Evolutionary conservation across 306 rosid species (phyloP).

Genomic region (Abrus precatorius): DNA sequence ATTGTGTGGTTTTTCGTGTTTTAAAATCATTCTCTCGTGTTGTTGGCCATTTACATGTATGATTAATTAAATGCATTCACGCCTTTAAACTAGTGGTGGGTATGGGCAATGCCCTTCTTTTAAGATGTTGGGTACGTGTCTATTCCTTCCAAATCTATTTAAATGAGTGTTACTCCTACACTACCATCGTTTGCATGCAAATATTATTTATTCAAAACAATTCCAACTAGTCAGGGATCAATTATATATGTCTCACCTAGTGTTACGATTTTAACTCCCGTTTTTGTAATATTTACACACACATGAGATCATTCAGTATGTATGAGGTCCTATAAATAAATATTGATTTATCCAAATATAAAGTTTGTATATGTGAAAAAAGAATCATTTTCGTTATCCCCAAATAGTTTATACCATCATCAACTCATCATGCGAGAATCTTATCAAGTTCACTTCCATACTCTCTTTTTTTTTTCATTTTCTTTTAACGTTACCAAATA

Average conservation of each 20-base stretch:
- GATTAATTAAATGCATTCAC: conserved; percentile 36
- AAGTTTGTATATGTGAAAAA: not conserved
- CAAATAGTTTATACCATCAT: conserved; percentile 39
- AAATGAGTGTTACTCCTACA: not conserved
- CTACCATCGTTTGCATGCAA: conserved; percentile 38
- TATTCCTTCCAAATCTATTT: not conserved
- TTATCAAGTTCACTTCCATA: conserved; percentile 42
- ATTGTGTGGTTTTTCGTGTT: conserved; percentile 8
- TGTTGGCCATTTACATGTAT: not conserved
- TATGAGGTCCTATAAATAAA: not conserved
- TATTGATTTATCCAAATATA: not conserved
- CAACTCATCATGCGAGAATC: conserved; percentile 47
- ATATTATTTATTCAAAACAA: conserved; percentile 34
- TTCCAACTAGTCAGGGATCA: conserved; percentile 13
- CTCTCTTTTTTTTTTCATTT: conserved; percentile 17
- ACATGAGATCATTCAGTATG: conserved; percentile 18
- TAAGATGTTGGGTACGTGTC: conserved; percentile 17
- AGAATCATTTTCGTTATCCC: conserved; percentile 34
- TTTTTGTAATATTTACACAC: not conserved
- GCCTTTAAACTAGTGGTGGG: conserved; percentile 41
- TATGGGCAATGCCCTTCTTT: conserved; percentile 29
- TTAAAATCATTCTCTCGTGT: conserved; percentile 1
- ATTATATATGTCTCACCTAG: not conserved
- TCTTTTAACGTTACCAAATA: conserved; percentile 34
- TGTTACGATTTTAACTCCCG: conserved; percentile 4